Conservation (phyloP, 345 rosid genomes). For the Ceriops tagal region DNA sequence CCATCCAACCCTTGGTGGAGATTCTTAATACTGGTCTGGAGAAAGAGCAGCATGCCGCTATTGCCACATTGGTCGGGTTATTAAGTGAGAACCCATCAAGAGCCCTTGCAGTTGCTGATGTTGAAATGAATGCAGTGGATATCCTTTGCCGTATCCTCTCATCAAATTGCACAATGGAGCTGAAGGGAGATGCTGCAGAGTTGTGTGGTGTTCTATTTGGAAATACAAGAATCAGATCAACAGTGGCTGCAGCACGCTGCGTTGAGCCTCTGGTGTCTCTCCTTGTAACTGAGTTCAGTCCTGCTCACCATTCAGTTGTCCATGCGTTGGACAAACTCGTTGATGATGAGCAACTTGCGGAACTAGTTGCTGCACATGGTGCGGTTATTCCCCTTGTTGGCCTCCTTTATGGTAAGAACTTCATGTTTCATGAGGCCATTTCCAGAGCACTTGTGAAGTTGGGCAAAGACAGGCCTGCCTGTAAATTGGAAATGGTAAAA, state of each 20-base stretch:
- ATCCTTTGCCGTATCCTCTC: slow-evolving; percentile 96
- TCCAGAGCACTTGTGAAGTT: slow-evolving; percentile 93
- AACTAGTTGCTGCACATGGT: slow-evolving; percentile 97
- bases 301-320: slow-evolving; percentile 94
- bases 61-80: slow-evolving; percentile 91
- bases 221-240: slow-evolving; percentile 88
- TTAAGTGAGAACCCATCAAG: slow-evolving; percentile 95
- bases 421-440: slow-evolving; percentile 89
- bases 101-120: slow-evolving; percentile 94
- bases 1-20: slow-evolving; percentile 98
- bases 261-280: slow-evolving; percentile 99
- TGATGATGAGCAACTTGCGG: slow-evolving; percentile 98
- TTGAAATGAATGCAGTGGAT: slow-evolving; percentile 98
- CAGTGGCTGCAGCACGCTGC: slow-evolving; percentile 94
- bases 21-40: slow-evolving; percentile 91
- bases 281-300: slow-evolving; percentile 80
- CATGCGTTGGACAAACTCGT: slow-evolving; percentile 91
- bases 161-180: slow-evolving; percentile 82
- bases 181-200: slow-evolving; percentile 99
- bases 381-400: slow-evolving; percentile 98
- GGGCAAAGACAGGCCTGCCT: slow-evolving; percentile 97
- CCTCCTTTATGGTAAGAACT: slow-evolving; percentile 86
- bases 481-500: slow-evolving; percentile 98
- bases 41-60: slow-evolving; percentile 98
- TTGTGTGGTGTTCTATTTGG: slow-evolving; percentile 91